Evolutionary conservation across 139 green algal species (phyloP), one percentile per base, ranked within the genome.

Genomic region (Deuterostichococcus epilithicus): DNA sequence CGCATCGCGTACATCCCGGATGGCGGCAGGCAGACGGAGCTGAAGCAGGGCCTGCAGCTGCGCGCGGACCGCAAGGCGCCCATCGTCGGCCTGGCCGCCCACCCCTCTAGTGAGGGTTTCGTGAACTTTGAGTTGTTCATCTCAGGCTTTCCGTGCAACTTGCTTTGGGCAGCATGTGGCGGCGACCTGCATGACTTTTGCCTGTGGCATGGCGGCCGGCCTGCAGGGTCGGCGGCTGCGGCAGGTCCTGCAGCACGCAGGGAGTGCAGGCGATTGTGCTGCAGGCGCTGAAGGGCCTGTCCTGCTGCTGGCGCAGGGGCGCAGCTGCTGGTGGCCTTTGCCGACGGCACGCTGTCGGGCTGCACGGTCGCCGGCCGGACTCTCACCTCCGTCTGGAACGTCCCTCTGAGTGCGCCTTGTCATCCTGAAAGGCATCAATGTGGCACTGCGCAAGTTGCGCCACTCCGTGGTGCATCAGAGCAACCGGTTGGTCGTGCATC

Each of bases 51-150:
- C 3, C n/a, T 35, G 20, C 67, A 72, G 45, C 73, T 82, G 34
- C 70, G 60, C 23, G 35, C n/a, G 0, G 78, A 82, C 73, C 65
- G 44, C 36, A 82, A 79, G 67, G 78, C 71, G 73, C 78, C 78
- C 32, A 82, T 82, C 47, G 47, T 82, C 25, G 73, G 72, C 3
- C 44, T 82, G 36, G 68, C 78, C 34, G 34, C 66, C 23, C 26
- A 52, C 68, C 67, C 73, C 5, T 63, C 52, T 30, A 13, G 52
- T 63, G 20, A 28, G 52, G 3, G 13, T 23, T 52, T 8, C 42
- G 10, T 52, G 10, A 52, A n/a, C n/a, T n/a, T n/a, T n/a, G n/a
- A n/a, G n/a, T n/a, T n/a, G n/a, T n/a, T n/a, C n/a, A n/a, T n/a
- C n/a, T n/a, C n/a, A n/a, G n/a, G n/a, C n/a, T n/a, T n/a, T n/a